Evolutionary conservation across 345 rosid species (phyloP), one percentile per base, ranked within the genome.

Genomic region (Hirschfeldia incana): DNA sequence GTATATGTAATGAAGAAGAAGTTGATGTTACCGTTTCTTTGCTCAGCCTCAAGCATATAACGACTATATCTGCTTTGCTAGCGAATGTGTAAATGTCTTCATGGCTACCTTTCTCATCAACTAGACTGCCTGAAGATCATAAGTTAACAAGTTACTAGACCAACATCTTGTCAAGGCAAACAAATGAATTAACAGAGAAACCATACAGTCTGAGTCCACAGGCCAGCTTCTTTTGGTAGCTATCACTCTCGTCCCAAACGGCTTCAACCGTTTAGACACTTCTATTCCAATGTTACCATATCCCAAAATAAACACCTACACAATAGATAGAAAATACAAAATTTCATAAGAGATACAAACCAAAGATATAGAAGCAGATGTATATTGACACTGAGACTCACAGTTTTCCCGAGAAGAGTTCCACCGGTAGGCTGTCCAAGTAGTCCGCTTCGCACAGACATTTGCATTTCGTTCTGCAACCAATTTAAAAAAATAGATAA

Each of bases 211-310:
- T 0, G 84, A 75, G 69, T 78, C 55, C 33, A 8, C 79, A 63
- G 80, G 39, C 98, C 98, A 94, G 53, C 88, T 87, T 79, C 97
- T 84, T 76, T 90, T 92, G 1, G 97, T 91, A 65, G 98, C 97
- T 82, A 90, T 87, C 30, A 92, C 84, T 83, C 86, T 92, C 73
- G 89, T 90, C 27, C 91, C 97, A 81, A 94, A 94, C 36, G 97
- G 92, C 62, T 70, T 53, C 82, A 94, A 74, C 64, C 97, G 92
- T 86, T 91, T 92, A 30, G 97, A 94, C 83, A 94, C 80, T 49
- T 92, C 91, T 67, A 84, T 63, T 75, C 98, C 98, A 65, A 94
- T 94, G 70, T 92, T 88, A 75, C 98, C 97, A 80, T 74, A 92
- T 72, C 98, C 98, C 87, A 92, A 11, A 12, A 94, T 90, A 78